phyloP scores from a whole-genome alignment of 2,329 filamentous ascomycete genomes.

The Xylariaceae sp. region DNA sequence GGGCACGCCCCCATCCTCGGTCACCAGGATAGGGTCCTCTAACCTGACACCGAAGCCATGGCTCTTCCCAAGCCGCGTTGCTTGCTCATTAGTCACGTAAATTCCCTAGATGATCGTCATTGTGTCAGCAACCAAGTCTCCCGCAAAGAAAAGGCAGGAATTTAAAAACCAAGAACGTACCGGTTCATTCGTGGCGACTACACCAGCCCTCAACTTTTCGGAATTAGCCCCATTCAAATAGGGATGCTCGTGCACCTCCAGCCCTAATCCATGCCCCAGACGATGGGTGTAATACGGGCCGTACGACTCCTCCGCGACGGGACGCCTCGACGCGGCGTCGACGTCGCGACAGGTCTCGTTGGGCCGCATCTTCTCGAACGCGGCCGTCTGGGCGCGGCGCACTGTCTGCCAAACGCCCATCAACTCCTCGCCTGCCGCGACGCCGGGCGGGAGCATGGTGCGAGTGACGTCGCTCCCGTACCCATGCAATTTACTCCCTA shows the following conservation, averaged over 20 bases:
- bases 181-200: constrained; percentile 41
- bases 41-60: constrained; percentile 39
- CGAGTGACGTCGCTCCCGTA: constrained; percentile 42
- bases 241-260: constrained; percentile 42
- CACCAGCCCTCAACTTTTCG: constrained; percentile 37
- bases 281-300: constrained; percentile 40
- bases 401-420: constrained; percentile 38
- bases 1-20: constrained; percentile 37
- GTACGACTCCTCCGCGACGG: constrained; percentile 34
- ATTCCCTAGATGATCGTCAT: constrained; percentile 32
- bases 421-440: constrained; percentile 34
- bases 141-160: neutral
- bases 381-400: constrained; percentile 35
- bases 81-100: constrained; percentile 42
- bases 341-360: constrained; percentile 40
- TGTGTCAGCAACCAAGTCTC: constrained; percentile 9
- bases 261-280: constrained; percentile 39
- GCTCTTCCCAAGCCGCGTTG: constrained; percentile 32
- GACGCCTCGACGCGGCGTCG: constrained; percentile 38
- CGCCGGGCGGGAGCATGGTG: constrained; percentile 37
- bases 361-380: constrained; percentile 36
- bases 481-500: constrained; percentile 39
- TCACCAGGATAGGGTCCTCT: constrained; percentile 41
- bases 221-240: constrained; percentile 42
- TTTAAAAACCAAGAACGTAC: constrained; percentile 25